Percentiles rank a stretch among this genome's conserved stretches.
Conservation (phyloP, 148 eudicot genomes). For the Camellia sinensis region DNA sequence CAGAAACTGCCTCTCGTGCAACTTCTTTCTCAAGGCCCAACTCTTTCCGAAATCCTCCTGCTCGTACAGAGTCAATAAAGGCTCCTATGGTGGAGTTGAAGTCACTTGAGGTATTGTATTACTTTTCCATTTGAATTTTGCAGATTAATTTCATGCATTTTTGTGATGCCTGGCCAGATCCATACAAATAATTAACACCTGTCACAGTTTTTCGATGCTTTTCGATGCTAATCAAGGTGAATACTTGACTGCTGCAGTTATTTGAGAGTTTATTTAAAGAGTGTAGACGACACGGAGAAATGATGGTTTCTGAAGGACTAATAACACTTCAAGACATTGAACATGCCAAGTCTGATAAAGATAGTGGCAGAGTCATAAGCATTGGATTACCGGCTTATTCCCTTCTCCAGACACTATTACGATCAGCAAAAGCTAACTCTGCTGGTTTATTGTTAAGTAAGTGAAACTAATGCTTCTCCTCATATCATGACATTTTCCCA, state of each 20-base stretch:
- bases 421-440: conserved; percentile 72
- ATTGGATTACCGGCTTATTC: conserved; percentile 81
- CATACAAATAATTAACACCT: neutral
- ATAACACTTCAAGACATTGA: conserved; percentile 69
- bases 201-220: neutral
- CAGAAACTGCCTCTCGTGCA: conserved; percentile 32
- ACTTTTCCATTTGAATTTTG: neutral
- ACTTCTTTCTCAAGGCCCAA: conserved; percentile 53
- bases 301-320: conserved; percentile 55
- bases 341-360: conserved; percentile 68
- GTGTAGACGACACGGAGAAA: conserved; percentile 58
- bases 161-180: neutral
- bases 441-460: conserved; percentile 70
- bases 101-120: conserved; percentile 63
- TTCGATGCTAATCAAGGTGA: conserved; percentile 12
- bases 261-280: conserved; percentile 61
- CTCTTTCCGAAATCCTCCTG: conserved; percentile 48
- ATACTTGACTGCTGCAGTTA: conserved; percentile 38
- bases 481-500: neutral
- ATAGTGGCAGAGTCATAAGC: conserved; percentile 45
- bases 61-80: conserved; percentile 47
- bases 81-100: conserved; percentile 64
- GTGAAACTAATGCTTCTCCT: conserved; percentile 18
- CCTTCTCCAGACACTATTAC: conserved; percentile 62
- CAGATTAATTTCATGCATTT: neutral